Conservation (phyloP, 495 filamentous ascomycete genomes). For the Aspergillus cavernicola region DNA sequence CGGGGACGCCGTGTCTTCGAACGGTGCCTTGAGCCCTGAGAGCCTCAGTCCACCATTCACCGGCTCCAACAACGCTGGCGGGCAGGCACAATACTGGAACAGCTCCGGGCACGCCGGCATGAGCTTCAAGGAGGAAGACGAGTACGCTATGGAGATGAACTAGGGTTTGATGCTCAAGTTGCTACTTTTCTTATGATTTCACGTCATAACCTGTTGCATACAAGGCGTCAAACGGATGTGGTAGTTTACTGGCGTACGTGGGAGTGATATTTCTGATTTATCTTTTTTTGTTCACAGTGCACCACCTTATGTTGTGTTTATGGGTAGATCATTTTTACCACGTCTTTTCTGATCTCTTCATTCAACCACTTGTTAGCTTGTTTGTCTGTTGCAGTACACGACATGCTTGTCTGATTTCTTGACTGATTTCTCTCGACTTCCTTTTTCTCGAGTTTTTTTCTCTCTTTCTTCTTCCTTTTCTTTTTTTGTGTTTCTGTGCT, state of each 20-base stretch:
- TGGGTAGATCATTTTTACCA: not conserved
- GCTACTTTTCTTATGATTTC: conserved; percentile 18
- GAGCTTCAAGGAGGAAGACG: conserved; percentile 89
- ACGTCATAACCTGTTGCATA: conserved; percentile 39
- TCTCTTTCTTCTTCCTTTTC: conserved; percentile 11
- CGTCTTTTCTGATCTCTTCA: conserved; percentile 8
- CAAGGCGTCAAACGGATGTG: conserved; percentile 35
- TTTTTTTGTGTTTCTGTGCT: conserved; percentile 16
- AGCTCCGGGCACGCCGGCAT: conserved; percentile 63
- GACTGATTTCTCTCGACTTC: conserved; percentile 8
- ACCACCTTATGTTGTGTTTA: conserved; percentile 15
- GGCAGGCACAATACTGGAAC: conserved; percentile 65
- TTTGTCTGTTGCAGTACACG: not conserved
- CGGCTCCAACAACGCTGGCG: conserved; percentile 48
- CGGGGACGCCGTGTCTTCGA: conserved; percentile 64
- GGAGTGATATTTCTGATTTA: conserved; percentile 16
- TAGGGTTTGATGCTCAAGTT: conserved; percentile 23
- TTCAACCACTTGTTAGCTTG: conserved; percentile 17
- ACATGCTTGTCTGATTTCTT: not conserved
- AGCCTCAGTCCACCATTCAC: conserved; percentile 71
- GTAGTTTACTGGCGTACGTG: conserved; percentile 32
- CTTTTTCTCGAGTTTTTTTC: not conserved
- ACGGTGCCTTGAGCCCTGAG: conserved; percentile 49
- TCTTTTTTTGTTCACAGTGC: conserved; percentile 11
- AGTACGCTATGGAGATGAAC: conserved; percentile 78